phyloP scores from a whole-genome alignment of 805 yeast species.

The Ogataea salicorniae region DNA sequence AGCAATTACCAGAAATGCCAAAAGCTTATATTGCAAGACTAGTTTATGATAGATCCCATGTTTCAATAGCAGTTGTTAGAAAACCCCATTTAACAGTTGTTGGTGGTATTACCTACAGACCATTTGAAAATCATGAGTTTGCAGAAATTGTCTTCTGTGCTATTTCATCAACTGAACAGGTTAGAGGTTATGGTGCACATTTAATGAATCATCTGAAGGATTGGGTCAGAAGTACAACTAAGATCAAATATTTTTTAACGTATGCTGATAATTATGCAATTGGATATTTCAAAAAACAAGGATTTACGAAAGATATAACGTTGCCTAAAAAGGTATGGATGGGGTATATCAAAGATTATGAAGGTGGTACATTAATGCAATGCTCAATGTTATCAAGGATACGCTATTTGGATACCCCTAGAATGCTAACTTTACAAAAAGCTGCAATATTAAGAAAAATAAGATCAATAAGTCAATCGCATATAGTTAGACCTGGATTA shows the following conservation, averaged over 20 bases:
- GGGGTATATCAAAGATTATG: constrained; percentile 98
- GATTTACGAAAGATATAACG: constrained; percentile 91
- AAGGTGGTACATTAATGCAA: constrained; percentile 98
- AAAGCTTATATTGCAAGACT: constrained; percentile 91
- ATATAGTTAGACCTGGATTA: constrained; percentile 77
- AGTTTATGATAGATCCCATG: constrained; percentile 90
- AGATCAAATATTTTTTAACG: constrained; percentile 80
- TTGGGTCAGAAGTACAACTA: constrained; percentile 84
- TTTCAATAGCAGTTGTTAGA: constrained; percentile 93
- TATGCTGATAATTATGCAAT: constrained; percentile 99
- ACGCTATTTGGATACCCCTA: constrained; percentile 83
- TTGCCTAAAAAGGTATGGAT: constrained; percentile 86
- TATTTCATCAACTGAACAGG: constrained; percentile 95
- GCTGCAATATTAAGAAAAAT: constrained; percentile 89
- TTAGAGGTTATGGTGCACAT: constrained; percentile 97
- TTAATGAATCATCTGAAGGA: constrained; percentile 97
- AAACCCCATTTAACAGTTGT: constrained; percentile 85
- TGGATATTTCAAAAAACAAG: constrained; percentile 97
- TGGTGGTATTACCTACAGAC: constrained; percentile 96
- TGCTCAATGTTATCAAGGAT: constrained; percentile 88
- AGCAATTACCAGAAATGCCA: constrained; percentile 98
- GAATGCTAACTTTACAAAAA: constrained; percentile 79
- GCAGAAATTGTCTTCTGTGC: constrained; percentile 99
- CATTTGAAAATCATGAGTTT: constrained; percentile 83
- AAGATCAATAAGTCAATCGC: constrained; percentile 70